Percentiles rank a stretch among this genome's conserved stretches.
phyloP scores from a whole-genome alignment of 768 basidiomycete genomes.

The Leucocoprinus sp. region DNA sequence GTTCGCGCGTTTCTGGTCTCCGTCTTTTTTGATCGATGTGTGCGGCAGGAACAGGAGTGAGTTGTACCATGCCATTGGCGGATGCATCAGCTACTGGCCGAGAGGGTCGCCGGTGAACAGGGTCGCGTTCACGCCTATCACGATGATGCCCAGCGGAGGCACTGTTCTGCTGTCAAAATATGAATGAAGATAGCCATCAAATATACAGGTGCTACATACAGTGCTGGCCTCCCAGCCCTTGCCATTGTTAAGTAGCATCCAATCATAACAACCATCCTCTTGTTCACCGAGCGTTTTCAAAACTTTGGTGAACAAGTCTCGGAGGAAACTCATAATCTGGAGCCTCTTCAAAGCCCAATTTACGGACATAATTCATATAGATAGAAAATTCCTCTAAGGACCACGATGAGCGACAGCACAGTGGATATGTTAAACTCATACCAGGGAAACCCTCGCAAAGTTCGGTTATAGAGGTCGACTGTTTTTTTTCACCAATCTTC shows the following conservation, averaged over 20 bases:
- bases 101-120: constrained; percentile 47
- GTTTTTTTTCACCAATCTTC: constrained; percentile 99
- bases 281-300: constrained; percentile 80
- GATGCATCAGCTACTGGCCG: constrained; percentile 36
- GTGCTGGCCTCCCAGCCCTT: constrained; percentile 93
- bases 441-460: constrained; percentile 96
- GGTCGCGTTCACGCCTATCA: constrained; percentile 50
- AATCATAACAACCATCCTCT: constrained; percentile 92
- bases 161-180: constrained; percentile 46
- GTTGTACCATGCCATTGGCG: constrained; percentile 53
- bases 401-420: neutral
- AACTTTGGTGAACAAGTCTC: constrained; percentile 89
- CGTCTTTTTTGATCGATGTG: constrained; percentile 37
- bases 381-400: constrained; percentile 89
- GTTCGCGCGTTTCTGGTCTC: constrained; percentile 43
- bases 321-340: constrained; percentile 98
- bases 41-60: constrained; percentile 59
- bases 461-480: constrained; percentile 85
- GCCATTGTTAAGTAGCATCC: constrained; percentile 91
- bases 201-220: constrained; percentile 33
- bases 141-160: constrained; percentile 44
- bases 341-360: constrained; percentile 94
- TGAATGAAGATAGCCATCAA: neutral
- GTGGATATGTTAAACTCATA: constrained; percentile 26
- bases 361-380: constrained; percentile 99